These are phyloP conservation scores for Mentha longifolia DNA, from an alignment of 257 asterid species.

Conservation along the genomic window DNA sequence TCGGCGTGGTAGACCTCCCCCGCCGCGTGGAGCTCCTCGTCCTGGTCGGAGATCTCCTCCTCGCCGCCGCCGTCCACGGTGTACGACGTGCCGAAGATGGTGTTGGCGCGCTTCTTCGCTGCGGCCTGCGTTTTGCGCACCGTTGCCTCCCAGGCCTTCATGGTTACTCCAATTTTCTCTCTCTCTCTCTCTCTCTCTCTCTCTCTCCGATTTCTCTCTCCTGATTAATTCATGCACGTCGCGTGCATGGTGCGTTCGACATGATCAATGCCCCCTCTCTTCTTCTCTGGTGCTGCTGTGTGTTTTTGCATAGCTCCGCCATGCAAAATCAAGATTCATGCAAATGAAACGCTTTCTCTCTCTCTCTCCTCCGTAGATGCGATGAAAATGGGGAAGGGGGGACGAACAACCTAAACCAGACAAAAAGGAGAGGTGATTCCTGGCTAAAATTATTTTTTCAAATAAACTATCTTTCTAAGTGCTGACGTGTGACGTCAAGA, in stretches of 20 bases:
- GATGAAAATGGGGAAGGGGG: slow-evolving; percentile 46
- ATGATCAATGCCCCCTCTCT: background rate
- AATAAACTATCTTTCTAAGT: background rate
- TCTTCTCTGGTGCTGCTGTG: background rate
- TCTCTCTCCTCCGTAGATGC: slow-evolving; percentile 45
- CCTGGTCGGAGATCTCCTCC: slow-evolving; percentile 43
- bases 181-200: slow-evolving; percentile 1
- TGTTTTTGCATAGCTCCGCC: slow-evolving; percentile 34
- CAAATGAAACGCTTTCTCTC: slow-evolving; percentile 22
- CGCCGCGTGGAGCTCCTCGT: slow-evolving; percentile 42
- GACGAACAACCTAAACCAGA: slow-evolving; percentile 46
- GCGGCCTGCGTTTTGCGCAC: slow-evolving; percentile 86
- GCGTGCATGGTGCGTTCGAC: slow-evolving; percentile 14
- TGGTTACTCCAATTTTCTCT: too few species aligned
- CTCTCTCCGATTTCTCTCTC: background rate
- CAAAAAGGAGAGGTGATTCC: slow-evolving; percentile 21
- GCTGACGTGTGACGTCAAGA: slow-evolving; percentile 11
- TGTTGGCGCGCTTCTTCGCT: slow-evolving; percentile 85
- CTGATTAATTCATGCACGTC: slow-evolving; percentile 9
- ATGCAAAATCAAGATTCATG: slow-evolving; percentile 34
- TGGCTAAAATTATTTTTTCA: slow-evolving; percentile 15
- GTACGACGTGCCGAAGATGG: slow-evolving; percentile 66
- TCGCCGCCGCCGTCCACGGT: slow-evolving; percentile 46
- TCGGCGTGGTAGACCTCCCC: slow-evolving; percentile 80
- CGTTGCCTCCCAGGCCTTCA: slow-evolving; percentile 99